phyloP scores from a whole-genome alignment of 225 moss, liverwort and hornwort species.

The Anthoceros angustus region DNA sequence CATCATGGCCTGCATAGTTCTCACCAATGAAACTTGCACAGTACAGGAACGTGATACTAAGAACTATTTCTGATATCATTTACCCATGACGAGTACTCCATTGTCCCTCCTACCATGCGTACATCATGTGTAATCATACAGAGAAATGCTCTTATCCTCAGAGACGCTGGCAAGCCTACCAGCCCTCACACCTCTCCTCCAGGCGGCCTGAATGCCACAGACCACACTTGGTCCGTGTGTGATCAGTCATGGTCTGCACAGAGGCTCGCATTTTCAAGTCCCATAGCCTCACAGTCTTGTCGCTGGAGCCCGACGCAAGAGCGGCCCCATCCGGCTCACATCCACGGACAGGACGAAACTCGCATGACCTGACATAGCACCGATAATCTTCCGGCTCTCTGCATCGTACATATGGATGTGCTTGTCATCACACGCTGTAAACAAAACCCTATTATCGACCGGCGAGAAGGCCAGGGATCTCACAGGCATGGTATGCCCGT shows the following conservation, averaged over 20 bases:
- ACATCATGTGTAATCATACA: slow-evolving; percentile 80
- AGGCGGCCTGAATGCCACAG: slow-evolving; percentile 67
- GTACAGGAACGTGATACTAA: too few species aligned
- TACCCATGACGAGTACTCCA: too few species aligned
- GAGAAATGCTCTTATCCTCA: slow-evolving; percentile 75
- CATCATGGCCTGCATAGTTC: too few species aligned
- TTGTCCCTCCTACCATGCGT: too few species aligned
- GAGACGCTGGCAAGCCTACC: slow-evolving; percentile 89
- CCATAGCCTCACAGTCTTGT: slow-evolving; percentile 72
- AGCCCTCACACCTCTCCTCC: slow-evolving; percentile 40
- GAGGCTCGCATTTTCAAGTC: slow-evolving; percentile 83
- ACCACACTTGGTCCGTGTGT: slow-evolving; percentile 93
- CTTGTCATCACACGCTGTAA: slow-evolving; percentile 86
- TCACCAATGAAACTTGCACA: too few species aligned
- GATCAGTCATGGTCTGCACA: slow-evolving; percentile 82
- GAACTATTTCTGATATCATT: too few species aligned
- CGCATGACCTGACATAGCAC: slow-evolving; percentile 84
- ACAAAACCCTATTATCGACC: slow-evolving; percentile 59
- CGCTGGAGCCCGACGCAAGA: slow-evolving; percentile 78
- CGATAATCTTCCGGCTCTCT: slow-evolving; percentile 54
- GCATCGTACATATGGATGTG: slow-evolving; percentile 96
- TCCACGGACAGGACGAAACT: slow-evolving; percentile 94
- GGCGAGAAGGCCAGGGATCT: slow-evolving; percentile 81
- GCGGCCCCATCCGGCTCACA: slow-evolving; percentile 71
- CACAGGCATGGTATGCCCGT: slow-evolving; percentile 91